phyloP scores from a whole-genome alignment of 2,329 filamentous ascomycete species.

The Ilyonectria sp. region DNA sequence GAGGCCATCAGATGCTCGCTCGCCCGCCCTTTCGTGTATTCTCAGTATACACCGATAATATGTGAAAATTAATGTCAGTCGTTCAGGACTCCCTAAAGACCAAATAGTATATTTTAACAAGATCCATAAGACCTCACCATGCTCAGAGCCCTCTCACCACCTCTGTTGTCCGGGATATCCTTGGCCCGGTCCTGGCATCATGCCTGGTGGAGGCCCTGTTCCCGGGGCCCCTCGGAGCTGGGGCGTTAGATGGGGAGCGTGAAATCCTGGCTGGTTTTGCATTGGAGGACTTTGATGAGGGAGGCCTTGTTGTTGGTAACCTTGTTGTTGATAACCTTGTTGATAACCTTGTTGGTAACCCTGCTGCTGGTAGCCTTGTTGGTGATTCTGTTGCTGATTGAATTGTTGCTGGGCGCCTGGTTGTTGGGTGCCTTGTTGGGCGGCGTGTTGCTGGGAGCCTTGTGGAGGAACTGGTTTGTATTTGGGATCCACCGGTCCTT shows the following conservation, averaged over 20 bases:
- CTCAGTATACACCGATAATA: neutral
- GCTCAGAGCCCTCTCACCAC: slow-evolving; percentile 2
- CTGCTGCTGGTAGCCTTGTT: slow-evolving; percentile 24
- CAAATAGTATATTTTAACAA: neutral
- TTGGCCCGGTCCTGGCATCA: slow-evolving; percentile 29
- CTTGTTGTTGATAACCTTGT: slow-evolving; percentile 13
- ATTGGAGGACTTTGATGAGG: slow-evolving; percentile 3
- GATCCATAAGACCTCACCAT: neutral
- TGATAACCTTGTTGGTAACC: neutral
- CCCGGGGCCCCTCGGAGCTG: slow-evolving; percentile 40
- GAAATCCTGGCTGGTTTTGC: slow-evolving; percentile 27
- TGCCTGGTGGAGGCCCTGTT: slow-evolving; percentile 20
- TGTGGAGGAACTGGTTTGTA: slow-evolving; percentile 36
- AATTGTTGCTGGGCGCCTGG: neutral
- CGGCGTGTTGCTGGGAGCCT: slow-evolving; percentile 32
- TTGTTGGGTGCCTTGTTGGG: slow-evolving; percentile 17
- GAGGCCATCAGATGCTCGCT: neutral
- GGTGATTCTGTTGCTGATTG: neutral
- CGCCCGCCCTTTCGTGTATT: neutral
- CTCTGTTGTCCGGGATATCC: slow-evolving; percentile 8
- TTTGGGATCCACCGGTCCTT: slow-evolving; percentile 34
- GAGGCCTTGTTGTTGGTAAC: slow-evolving; percentile 19
- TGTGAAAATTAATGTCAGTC: neutral
- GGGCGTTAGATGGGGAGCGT: slow-evolving; percentile 42
- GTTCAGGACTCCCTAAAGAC: neutral